Evolutionary conservation across 2,329 filamentous ascomycete genomes (phyloP), one percentile per base, ranked within the genome.

Genomic region (Aspergillus uvarum): DNA sequence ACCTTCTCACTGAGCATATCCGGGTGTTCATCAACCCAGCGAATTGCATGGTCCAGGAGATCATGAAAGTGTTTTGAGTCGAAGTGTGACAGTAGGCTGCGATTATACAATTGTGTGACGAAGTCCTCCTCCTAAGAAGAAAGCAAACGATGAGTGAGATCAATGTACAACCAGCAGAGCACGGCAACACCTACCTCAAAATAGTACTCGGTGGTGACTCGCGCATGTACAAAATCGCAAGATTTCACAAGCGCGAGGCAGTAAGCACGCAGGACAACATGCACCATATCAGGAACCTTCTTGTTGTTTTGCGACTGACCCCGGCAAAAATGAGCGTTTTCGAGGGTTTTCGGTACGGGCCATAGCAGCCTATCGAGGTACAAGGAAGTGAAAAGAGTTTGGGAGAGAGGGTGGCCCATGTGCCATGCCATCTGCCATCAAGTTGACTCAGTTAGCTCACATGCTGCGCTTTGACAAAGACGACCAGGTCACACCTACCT

Each of bases 391-490:
- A 98, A 92, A 1, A 99, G 80, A 0, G 95, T 98, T 74, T 98
- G 95, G 1, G 94, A 96, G 8, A 99, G 84, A 1, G 95, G 92
- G 71, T 96, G 93, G n/a, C 96, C 95, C 68, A 91, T 87, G 73
- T 98, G 92, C 93, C 96, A 99, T 63, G 92, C 91, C 86, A 96
- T 96, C 89, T 95, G 70, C 31, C 52, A 56, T 56, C 4, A 22
- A 35, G 42, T 19, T 44, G 11, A 47, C 29, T 10, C n/a, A 42
- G 31, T 68, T 50, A 68, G 65, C 55, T 48, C 35, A 6, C 24
- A 24, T 47, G 32, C 11, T 4, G 16, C 14, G 3, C 19, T 26
- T 22, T 32, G 24, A 5, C 3, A 22, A 10, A 38, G 19, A 49
- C 44, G 10, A 19, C 14, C 24, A 38, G 21, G 32, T 35, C 47